Conservation (phyloP, 305 asterid genomes). For the Fraxinus floribunda region DNA sequence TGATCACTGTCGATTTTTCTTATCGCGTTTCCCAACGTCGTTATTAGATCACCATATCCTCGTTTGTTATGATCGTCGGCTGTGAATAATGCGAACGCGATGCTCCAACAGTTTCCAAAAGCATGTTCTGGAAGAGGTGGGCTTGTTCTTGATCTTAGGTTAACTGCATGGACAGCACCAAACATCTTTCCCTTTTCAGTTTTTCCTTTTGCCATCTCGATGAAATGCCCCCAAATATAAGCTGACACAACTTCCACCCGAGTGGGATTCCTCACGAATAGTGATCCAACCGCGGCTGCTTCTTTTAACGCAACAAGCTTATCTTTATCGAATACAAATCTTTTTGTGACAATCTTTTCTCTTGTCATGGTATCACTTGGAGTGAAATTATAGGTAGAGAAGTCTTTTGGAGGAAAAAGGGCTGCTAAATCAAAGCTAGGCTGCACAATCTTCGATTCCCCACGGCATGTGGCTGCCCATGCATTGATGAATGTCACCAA, state of each 20-base stretch:
- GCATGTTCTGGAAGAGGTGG: slow-evolving; percentile 24
- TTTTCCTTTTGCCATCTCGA: slow-evolving; percentile 19
- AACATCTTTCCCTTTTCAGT: background rate
- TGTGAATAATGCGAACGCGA: slow-evolving; percentile 12
- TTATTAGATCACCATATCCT: slow-evolving; percentile 22
- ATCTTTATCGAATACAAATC: slow-evolving; percentile 14
- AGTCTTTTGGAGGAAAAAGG: slow-evolving; percentile 28
- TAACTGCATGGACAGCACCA: slow-evolving; percentile 29
- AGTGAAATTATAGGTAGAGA: background rate
- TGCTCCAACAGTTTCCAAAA: slow-evolving; percentile 38
- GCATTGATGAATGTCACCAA: slow-evolving; percentile 32
- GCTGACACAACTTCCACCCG: slow-evolving; percentile 47
- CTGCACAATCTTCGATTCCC: background rate
- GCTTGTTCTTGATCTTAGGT: slow-evolving; percentile 29
- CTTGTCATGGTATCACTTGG: too few relatives aligned
- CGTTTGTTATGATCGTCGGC: background rate
- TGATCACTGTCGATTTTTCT: slow-evolving; percentile 21
- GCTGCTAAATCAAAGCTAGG: slow-evolving; percentile 14
- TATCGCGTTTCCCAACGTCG: slow-evolving; percentile 24
- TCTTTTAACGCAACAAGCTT: slow-evolving; percentile 28
- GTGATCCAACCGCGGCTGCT: slow-evolving; percentile 6
- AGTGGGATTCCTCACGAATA: slow-evolving; percentile 23
- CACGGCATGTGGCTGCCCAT: slow-evolving; percentile 38
- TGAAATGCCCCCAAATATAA: slow-evolving; percentile 36
- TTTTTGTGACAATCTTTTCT: slow-evolving; percentile 21